phyloP scores from a whole-genome alignment of 352 stramenopile genomes.

The Phytophthora tentaculata region DNA sequence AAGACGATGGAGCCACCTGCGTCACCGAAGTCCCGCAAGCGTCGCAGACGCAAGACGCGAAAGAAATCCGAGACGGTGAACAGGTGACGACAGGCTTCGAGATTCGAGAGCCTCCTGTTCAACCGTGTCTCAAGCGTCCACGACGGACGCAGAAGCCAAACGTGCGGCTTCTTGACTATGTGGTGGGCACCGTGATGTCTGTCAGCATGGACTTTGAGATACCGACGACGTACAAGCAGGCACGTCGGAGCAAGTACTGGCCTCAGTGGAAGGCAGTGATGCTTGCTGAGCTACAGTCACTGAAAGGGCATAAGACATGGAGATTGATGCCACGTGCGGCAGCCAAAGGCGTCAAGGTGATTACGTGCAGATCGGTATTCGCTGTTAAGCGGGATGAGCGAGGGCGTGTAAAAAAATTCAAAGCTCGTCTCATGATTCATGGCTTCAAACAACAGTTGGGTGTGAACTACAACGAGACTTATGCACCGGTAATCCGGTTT shows the following conservation, averaged over 20 bases:
- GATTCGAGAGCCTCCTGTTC: too few species aligned
- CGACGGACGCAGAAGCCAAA: not conserved
- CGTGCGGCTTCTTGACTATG: constrained; percentile 8
- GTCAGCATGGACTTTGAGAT: not conserved
- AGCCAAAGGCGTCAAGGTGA: not conserved
- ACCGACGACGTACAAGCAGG: constrained; percentile 1
- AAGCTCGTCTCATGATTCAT: not conserved
- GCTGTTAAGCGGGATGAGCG: not conserved
- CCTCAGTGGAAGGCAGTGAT: too few species aligned
- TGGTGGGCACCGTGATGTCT: constrained; percentile 1
- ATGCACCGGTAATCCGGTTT: too few species aligned
- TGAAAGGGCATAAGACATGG: not conserved
- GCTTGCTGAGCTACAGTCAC: not conserved
- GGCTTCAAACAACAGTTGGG: too few species aligned
- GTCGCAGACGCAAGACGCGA: not conserved
- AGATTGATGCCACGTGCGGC: not conserved
- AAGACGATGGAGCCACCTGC: too few species aligned
- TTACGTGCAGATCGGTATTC: not conserved
- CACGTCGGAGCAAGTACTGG: not conserved
- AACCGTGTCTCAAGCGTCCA: constrained; percentile 15
- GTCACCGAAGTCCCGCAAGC: too few species aligned
- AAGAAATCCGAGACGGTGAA: not conserved
- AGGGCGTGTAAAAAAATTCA: not conserved
- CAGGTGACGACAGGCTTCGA: too few species aligned
- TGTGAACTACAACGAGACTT: too few species aligned